These are phyloP conservation scores for Claviceps humidiphila DNA, from an alignment of 2,329 filamentous ascomycete species.

Conservation along the genomic window DNA sequence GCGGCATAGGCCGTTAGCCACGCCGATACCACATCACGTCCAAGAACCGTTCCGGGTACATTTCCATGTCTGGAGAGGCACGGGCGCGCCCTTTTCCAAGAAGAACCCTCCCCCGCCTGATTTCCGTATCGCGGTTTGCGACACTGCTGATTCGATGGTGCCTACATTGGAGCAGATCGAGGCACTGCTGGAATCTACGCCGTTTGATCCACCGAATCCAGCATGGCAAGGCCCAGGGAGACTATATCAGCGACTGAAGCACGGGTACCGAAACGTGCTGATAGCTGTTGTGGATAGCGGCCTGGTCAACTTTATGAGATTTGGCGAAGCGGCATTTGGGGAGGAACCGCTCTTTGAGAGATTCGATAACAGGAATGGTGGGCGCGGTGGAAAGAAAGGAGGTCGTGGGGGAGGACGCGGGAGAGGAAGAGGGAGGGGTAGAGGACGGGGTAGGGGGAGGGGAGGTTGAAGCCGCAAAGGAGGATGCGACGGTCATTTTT, in stretches of 20 bases:
- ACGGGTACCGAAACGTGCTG: slow-evolving; percentile 72
- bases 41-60: slow-evolving; percentile 55
- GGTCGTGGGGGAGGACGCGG: slow-evolving; percentile 18
- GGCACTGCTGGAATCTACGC: slow-evolving; percentile 58
- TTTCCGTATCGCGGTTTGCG: slow-evolving; percentile 72
- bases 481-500: no score
- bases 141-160: slow-evolving; percentile 56
- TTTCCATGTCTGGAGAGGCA: slow-evolving; percentile 68
- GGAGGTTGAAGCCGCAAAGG: slow-evolving; percentile 4
- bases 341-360: slow-evolving; percentile 59
- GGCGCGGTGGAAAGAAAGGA: slow-evolving; percentile 21
- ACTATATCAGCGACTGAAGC: slow-evolving; percentile 67
- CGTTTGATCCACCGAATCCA: slow-evolving; percentile 46
- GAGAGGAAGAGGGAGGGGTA: slow-evolving; percentile 10
- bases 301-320: slow-evolving; percentile 72
- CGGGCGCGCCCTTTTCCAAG: slow-evolving; percentile 56
- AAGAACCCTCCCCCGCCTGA: slow-evolving; percentile 65
- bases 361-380: slow-evolving; percentile 31
- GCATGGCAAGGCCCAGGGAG: slow-evolving; percentile 27
- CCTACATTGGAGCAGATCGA: slow-evolving; percentile 63
- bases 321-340: slow-evolving; percentile 69
- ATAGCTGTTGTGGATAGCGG: slow-evolving; percentile 84
- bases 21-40: slow-evolving; percentile 13
- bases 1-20: slow-evolving; percentile 44
- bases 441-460: slow-evolving; percentile 8